Evolutionary conservation across 1,284 basidiomycete genomes (phyloP), one percentile per base, ranked within the genome.

Genomic region (Gymnopus androsaceus): DNA sequence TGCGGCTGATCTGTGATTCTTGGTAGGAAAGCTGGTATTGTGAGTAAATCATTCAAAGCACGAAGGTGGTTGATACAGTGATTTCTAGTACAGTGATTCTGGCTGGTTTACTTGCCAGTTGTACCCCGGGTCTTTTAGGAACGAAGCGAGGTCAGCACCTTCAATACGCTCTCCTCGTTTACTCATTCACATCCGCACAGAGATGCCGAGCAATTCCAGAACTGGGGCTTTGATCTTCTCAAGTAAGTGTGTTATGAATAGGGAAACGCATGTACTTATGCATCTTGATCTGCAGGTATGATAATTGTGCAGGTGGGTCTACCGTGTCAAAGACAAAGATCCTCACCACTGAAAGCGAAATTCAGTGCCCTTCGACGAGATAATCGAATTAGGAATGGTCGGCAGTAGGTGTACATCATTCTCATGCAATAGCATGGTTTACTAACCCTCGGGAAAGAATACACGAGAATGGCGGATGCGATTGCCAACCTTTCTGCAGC

Each of bases 171-270:
- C 14, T 54, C 15, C 19, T 37, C 27, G 12, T 30, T 28, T 31
- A 21, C 17, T 1, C 40, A 33, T n/a, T 53, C 15, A 44, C 15
- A 36, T 28, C 14, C 2, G 15, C 2, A 61, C 48, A 76, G 80
- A 55, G 82, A 83, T 64, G 70, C 71, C 17, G 74, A 76, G 56
- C 65, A 75, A 8, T 83, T 82, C 65, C 73, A 76, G 54, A 74
- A 79, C 27, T 85, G 83, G 83, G 81, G 81, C 2, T 84, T 84
- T 54, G 80, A 84, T 64, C 73, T 80, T 59, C 69, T 84, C 33
- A 84, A 84, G 82, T 83, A 54, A 19, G 77, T 66, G n/a, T 9
- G 9, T 11, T 7, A 41, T 15, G 2, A 14, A 19, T n/a, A 17
- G 15, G 19, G 3, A 23, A 15, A 8, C 41, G 27, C 36, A 23